These are phyloP conservation scores for Wickerhamiella musiphila DNA, from an alignment of 805 yeast species.

Conservation along the genomic window DNA sequence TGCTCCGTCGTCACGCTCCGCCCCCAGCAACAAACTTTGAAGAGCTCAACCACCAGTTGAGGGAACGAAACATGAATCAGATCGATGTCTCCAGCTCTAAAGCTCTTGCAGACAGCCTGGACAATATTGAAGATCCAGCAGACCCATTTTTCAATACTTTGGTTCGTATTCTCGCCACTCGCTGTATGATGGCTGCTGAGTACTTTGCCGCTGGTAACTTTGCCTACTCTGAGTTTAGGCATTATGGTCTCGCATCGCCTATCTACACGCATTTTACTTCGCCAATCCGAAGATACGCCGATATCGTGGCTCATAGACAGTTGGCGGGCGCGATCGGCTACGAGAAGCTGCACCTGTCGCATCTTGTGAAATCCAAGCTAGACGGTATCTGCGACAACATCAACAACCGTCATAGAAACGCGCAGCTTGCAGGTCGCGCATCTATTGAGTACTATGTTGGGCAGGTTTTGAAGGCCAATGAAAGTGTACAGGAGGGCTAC, in stretches of 20 bases:
- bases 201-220: conserved; percentile 83
- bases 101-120: conserved; percentile 85
- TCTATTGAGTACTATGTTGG: conserved; percentile 96
- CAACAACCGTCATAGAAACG: conserved; percentile 88
- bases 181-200: conserved; percentile 99
- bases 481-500: conserved; percentile 70
- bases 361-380: conserved; percentile 80
- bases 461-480: conserved; percentile 81
- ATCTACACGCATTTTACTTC: conserved; percentile 97
- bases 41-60: conserved; percentile 69
- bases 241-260: conserved; percentile 94
- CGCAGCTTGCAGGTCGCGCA: conserved; percentile 98
- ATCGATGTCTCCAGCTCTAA: conserved; percentile 73
- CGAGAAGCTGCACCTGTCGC: conserved; percentile 63
- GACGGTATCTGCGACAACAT: conserved; percentile 76
- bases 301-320: conserved; percentile 92
- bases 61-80: conserved; percentile 57
- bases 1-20: conserved; percentile 95
- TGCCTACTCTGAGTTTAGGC: conserved; percentile 82
- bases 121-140: conserved; percentile 61
- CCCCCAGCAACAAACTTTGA: conserved; percentile 94
- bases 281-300: conserved; percentile 96
- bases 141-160: conserved; percentile 89
- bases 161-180: conserved; percentile 88
- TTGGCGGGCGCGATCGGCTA: conserved; percentile 96